Base-by-base conservation (phyloP, 2,329 filamentous ascomycete species). In the Septoria linicola region DNA sequence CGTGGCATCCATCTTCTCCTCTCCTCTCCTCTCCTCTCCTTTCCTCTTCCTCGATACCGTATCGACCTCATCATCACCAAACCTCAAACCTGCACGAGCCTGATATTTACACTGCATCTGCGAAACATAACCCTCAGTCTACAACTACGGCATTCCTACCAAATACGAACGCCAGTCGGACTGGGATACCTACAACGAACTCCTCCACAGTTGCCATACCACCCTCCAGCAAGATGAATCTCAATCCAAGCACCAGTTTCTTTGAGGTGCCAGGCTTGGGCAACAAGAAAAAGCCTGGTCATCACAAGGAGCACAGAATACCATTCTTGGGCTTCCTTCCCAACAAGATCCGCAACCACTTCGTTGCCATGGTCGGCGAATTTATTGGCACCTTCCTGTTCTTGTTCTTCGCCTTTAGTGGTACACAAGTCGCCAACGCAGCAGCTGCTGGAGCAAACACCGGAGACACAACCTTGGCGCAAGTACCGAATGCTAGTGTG, bases 281-380 rank as follows among this genome's bases (percentile, higher is more conserved):
- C 19, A 51, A 55, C 30, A 47, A 49, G 25, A 46, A 54, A 19
- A 19, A 39, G 25, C 46, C 32, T 16, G 49, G 41, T 8, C 44
- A 50, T 43, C 58, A 57, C 47, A 63, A 66, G 27, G 72, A 75
- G 60, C 66, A 48, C 36, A 25, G 70, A 19, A 52, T 73, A 2
- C 63, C 64, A 16, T 66, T 68, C 43, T 63, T 72, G 41, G 64
- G 66, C 58, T 75, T 72, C 68, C 64, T 77, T 41, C 72, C 75
- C 4, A 75, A 76, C 55, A 66, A 59, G 47, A 41, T 63, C 32
- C 66, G 68, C 51, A 72, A 75, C 59, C 65, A 76, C 49, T 62
- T 76, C 59, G 67, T 77, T 53, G 71, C 73, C 49, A 73, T 73
- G 66, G 50, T 73, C 14, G 75, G 74, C 47, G 64, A 76, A 47